Percentiles rank a stretch among this genome's conserved stretches.
phyloP scores from a whole-genome alignment of 176 grass and related monocot species.

The sorghum (Sorghum bicolor) region DNA sequence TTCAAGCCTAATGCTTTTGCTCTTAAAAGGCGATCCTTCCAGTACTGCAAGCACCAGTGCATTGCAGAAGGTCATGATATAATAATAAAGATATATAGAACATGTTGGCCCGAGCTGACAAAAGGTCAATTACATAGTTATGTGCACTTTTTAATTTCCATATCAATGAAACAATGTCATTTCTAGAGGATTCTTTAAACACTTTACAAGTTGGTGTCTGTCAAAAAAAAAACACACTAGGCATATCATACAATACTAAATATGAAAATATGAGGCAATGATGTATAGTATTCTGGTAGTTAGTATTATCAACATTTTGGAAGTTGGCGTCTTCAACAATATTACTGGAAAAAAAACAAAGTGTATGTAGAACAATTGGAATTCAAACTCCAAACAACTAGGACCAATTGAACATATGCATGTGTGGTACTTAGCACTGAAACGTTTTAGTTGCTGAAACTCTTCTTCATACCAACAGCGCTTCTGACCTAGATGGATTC shows the following conservation, averaged over 20 bases:
- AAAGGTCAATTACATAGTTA: background rate
- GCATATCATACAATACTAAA: background rate
- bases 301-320: background rate
- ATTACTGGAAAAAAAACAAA: background rate
- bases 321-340: background rate
- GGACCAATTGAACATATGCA: background rate
- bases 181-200: background rate
- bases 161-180: background rate
- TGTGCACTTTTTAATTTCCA: background rate
- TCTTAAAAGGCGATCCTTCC: conserved; percentile 88
- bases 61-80: conserved; percentile 19
- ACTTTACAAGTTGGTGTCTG: background rate
- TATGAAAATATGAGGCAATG: background rate
- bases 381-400: background rate
- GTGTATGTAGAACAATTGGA: background rate
- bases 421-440: background rate
- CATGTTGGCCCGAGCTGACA: background rate
- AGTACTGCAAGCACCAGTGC: conserved; percentile 53
- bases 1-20: conserved; percentile 89
- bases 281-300: background rate
- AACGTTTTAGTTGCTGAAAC: background rate
- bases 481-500: background rate
- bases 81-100: conserved; percentile 1
- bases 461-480: background rate
- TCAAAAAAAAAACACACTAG: background rate